Conservation (phyloP, 805 yeast genomes). For the Phaffomyces antillensis region DNA sequence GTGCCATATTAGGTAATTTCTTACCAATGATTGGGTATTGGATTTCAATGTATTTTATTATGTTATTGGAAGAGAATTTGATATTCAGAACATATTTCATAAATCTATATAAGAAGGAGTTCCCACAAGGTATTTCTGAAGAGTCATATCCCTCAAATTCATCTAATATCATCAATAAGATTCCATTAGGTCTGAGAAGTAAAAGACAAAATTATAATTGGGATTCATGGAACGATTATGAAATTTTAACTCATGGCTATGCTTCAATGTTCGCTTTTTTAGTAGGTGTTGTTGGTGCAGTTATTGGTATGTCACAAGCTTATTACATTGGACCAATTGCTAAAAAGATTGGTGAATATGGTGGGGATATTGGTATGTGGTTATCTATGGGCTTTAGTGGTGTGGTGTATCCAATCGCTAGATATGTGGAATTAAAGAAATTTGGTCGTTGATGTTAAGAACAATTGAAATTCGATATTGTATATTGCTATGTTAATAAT, state of each 20-base stretch:
- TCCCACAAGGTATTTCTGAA: slow-evolving; percentile 22
- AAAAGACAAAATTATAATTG: slow-evolving; percentile 54
- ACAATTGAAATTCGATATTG: not conserved
- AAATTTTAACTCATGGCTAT: slow-evolving; percentile 55
- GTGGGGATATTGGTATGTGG: slow-evolving; percentile 83
- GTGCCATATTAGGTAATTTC: slow-evolving; percentile 69
- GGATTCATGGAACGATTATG: slow-evolving; percentile 61
- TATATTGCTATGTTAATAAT: not conserved
- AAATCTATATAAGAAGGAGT: slow-evolving; percentile 36
- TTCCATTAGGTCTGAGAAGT: slow-evolving; percentile 13
- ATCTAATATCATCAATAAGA: not conserved
- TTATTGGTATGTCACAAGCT: slow-evolving; percentile 81
- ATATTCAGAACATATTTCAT: slow-evolving; percentile 52
- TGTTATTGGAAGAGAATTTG: slow-evolving; percentile 64
- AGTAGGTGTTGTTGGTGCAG: slow-evolving; percentile 75
- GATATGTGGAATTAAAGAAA: slow-evolving; percentile 56
- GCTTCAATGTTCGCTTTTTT: slow-evolving; percentile 65
- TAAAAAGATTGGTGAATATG: slow-evolving; percentile 49
- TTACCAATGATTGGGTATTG: slow-evolving; percentile 90
- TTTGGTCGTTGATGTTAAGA: slow-evolving; percentile 34
- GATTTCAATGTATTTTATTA: slow-evolving; percentile 74
- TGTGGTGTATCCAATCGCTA: slow-evolving; percentile 51
- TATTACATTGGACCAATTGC: slow-evolving; percentile 81
- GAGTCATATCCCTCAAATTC: not conserved
- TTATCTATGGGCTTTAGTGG: slow-evolving; percentile 66